These are phyloP conservation scores for Pyrenopolyporus hunteri DNA, from an alignment of 495 filamentous ascomycete genomes.

Conservation along the genomic window DNA sequence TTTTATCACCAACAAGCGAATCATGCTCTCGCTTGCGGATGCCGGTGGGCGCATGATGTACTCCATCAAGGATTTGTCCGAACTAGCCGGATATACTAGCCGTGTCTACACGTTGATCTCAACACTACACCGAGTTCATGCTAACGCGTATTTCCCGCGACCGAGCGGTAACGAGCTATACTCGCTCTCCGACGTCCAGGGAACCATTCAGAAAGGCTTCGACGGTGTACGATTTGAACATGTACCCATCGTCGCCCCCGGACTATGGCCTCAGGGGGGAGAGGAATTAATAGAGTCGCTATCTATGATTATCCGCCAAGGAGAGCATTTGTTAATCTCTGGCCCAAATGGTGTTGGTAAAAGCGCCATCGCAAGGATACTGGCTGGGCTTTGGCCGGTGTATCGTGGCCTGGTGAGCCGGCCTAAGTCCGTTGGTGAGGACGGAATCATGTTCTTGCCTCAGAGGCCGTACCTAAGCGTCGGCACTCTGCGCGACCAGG, in stretches of 20 bases:
- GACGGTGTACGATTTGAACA: conserved; percentile 93
- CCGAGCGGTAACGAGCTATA: conserved; percentile 77
- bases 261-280: conserved; percentile 81
- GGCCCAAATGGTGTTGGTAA: conserved; percentile 97
- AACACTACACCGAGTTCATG: conserved; percentile 91
- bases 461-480: conserved; percentile 92
- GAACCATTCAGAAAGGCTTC: conserved; percentile 90
- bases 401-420: conserved; percentile 89
- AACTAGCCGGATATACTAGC: conserved; percentile 93
- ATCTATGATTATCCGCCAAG: conserved; percentile 83
- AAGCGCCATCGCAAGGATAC: conserved; percentile 83
- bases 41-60: conserved; percentile 99
- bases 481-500: conserved; percentile 95
- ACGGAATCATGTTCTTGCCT: conserved; percentile 97
- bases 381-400: conserved; percentile 94
- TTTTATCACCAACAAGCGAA: conserved; percentile 98
- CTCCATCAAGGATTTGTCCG: conserved; percentile 96
- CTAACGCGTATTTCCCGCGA: conserved; percentile 79
- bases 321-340: conserved; percentile 92
- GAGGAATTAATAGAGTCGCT: conserved; percentile 89
- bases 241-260: conserved; percentile 89
- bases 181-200: conserved; percentile 88
- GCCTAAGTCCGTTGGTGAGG: conserved; percentile 77
- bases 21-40: conserved; percentile 97
- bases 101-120: conserved; percentile 95